Conservation (phyloP, 495 filamentous ascomycete genomes). For the Hypomontagnella submonticulosa region DNA sequence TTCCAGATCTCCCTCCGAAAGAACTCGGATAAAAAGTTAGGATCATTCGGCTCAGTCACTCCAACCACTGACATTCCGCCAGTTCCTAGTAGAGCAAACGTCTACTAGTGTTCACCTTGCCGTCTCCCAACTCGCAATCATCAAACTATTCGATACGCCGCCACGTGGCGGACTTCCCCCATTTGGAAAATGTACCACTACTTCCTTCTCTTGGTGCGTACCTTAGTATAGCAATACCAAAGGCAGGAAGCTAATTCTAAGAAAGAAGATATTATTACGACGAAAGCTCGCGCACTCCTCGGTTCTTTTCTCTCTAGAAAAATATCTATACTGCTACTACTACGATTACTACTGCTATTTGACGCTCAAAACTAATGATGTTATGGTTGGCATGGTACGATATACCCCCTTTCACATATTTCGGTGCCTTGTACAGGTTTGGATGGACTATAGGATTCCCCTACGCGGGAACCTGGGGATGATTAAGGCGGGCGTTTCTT, state of each 20-base stretch:
- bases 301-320: slow-evolving; percentile 3
- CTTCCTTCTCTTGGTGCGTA: slow-evolving; percentile 1
- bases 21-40: slow-evolving; percentile 39
- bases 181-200: too few species aligned
- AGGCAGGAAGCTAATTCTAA: not conserved
- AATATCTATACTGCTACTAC: slow-evolving; percentile 7
- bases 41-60: slow-evolving; percentile 26
- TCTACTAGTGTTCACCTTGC: slow-evolving; percentile 42
- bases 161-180: not conserved
- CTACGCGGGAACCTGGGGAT: slow-evolving; percentile 12
- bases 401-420: slow-evolving; percentile 34
- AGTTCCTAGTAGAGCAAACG: slow-evolving; percentile 34
- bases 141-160: slow-evolving; percentile 4
- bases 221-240: not conserved
- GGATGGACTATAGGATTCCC: slow-evolving; percentile 7
- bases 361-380: slow-evolving; percentile 23
- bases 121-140: too few species aligned
- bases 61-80: slow-evolving; percentile 29
- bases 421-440: slow-evolving; percentile 9
- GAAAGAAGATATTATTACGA: slow-evolving; percentile 11
- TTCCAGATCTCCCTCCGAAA: slow-evolving; percentile 49
- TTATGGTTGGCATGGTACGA: slow-evolving; percentile 40
- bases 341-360: not conserved
- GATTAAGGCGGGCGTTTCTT: slow-evolving; percentile 17
- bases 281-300: not conserved